Conservation (phyloP, 2,329 filamentous ascomycete genomes). For the Fusarium euwallaceae region DNA sequence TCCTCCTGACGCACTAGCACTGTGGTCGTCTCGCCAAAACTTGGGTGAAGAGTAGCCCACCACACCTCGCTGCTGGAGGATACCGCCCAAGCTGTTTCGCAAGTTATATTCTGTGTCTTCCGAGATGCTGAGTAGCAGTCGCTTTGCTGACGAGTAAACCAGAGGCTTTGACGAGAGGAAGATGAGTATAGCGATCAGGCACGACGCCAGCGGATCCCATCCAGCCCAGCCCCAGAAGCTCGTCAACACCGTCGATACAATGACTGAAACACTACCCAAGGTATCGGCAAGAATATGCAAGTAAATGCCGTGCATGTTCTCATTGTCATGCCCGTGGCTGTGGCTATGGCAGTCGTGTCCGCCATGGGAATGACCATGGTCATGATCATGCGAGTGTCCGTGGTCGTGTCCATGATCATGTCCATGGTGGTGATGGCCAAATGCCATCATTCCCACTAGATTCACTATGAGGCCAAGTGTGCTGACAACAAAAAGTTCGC, state of each 20-base stretch:
- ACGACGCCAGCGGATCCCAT: conserved; percentile 95
- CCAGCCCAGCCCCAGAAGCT: conserved; percentile 91
- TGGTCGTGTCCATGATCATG: conserved; percentile 53
- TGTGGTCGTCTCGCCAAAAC: conserved; percentile 89
- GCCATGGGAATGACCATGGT: conserved; percentile 56
- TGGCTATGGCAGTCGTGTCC: conserved; percentile 56
- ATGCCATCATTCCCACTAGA: conserved; percentile 89
- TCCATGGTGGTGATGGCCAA: conserved; percentile 73
- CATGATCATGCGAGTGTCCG: conserved; percentile 55
- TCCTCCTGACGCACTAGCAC: conserved; percentile 57
- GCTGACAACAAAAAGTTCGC: conserved; percentile 91
- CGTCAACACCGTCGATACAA: conserved; percentile 89
- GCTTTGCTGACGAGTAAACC: conserved; percentile 85
- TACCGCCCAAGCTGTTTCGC: conserved; percentile 85
- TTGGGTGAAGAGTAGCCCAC: conserved; percentile 87
- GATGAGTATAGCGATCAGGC: conserved; percentile 92
- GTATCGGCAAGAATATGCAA: conserved; percentile 96
- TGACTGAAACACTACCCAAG: conserved; percentile 92
- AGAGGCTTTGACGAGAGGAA: conserved; percentile 92
- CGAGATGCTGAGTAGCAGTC: conserved; percentile 86
- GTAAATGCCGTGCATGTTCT: conserved; percentile 98
- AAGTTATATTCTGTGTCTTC: conserved; percentile 89
- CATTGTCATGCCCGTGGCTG: conserved; percentile 77
- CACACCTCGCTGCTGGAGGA: conserved; percentile 86
- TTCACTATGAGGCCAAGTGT: conserved; percentile 89